These are phyloP conservation scores for Ascobolus immersus DNA, from an alignment of 495 filamentous ascomycete genomes.

Conservation along the genomic window DNA sequence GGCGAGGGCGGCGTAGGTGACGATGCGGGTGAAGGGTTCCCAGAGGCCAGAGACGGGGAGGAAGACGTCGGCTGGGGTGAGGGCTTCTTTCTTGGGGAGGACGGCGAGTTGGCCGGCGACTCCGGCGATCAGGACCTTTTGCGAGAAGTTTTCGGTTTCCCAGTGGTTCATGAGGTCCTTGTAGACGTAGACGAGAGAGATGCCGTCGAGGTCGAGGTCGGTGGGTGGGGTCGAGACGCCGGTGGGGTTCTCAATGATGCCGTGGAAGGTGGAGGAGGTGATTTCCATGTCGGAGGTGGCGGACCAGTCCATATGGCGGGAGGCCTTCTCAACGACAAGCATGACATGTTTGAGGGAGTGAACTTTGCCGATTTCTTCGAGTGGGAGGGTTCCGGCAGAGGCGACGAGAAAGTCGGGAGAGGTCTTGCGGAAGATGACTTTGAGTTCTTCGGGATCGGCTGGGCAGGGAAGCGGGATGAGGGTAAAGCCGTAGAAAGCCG, in stretches of 20 bases:
- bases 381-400: constrained; percentile 63
- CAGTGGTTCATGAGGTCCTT: too few species aligned
- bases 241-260: constrained; percentile 10
- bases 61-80: constrained; percentile 52
- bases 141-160: too few species aligned
- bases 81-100: constrained; percentile 45
- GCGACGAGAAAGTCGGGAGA: constrained; percentile 61
- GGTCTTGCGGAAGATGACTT: constrained; percentile 40
- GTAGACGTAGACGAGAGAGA: too few species aligned
- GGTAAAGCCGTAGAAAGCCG: constrained; percentile 53
- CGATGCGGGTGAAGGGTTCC: constrained; percentile 47
- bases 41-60: constrained; percentile 68
- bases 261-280: constrained; percentile 2
- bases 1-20: constrained; percentile 60
- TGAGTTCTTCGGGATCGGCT: constrained; percentile 31
- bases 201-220: too few species aligned
- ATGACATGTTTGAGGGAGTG: constrained; percentile 54
- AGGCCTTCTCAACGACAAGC: constrained; percentile 83
- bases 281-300: constrained; percentile 9
- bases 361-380: constrained; percentile 40
- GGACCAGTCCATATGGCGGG: constrained; percentile 64
- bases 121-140: constrained; percentile 56
- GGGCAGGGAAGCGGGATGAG: constrained; percentile 62
- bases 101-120: constrained; percentile 50
- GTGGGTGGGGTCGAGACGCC: constrained; percentile 3